Percentiles rank a stretch among this genome's conserved stretches.
Evolutionary conservation across 352 stramenopile genomes (phyloP).

Genomic region (Elongisporangium undulatum): DNA sequence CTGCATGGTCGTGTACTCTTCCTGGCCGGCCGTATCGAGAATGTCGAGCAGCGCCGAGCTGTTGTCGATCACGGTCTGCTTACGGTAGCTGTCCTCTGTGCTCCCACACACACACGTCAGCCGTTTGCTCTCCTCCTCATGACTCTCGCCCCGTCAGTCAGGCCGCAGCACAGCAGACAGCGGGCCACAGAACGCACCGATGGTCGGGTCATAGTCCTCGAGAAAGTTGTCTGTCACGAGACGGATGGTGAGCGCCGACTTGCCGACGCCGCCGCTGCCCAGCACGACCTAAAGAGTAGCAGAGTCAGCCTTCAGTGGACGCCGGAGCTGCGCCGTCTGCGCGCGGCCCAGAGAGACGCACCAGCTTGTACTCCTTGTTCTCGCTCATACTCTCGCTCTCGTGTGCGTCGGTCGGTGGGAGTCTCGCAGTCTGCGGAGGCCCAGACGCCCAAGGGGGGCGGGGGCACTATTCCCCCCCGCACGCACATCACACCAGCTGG

Average conservation of each 20-base stretch:
- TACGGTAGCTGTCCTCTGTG: constrained; percentile 90
- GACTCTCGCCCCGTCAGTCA: neutral
- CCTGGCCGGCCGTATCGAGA: constrained; percentile 90
- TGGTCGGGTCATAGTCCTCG: constrained; percentile 92
- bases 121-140: neutral
- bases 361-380: constrained; percentile 84
- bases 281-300: constrained; percentile 69
- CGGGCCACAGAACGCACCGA: constrained; percentile 38
- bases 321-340: neutral
- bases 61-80: constrained; percentile 86
- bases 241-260: constrained; percentile 91
- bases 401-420: neutral
- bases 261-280: constrained; percentile 87
- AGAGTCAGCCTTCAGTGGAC: constrained; percentile 1
- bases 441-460: neutral
- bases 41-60: constrained; percentile 84
- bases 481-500: neutral
- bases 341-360: constrained; percentile 14
- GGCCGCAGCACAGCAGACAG: neutral
- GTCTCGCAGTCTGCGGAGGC: neutral
- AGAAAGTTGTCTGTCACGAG: constrained; percentile 91
- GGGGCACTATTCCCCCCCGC: neutral
- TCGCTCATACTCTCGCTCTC: constrained; percentile 31
- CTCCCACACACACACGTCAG: constrained; percentile 1
- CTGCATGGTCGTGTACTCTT: constrained; percentile 92